These are phyloP conservation scores for Abortiporus biennis DNA, from an alignment of 1,284 basidiomycete genomes.

Conservation along the genomic window DNA sequence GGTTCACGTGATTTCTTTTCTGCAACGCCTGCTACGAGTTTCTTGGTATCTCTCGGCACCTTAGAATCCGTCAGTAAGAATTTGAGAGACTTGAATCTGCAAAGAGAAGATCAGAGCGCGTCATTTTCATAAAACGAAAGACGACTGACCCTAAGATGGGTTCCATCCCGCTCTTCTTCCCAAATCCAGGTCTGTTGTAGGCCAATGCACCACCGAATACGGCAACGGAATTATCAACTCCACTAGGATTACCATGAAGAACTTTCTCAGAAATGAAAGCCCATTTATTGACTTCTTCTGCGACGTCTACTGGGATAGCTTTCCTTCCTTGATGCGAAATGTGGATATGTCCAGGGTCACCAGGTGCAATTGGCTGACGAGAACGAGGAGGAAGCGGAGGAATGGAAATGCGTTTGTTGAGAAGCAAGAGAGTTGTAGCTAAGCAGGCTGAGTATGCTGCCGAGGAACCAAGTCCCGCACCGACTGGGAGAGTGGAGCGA, in stretches of 20 bases:
- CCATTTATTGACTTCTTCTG: constrained; percentile 86
- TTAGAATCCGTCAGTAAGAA: constrained; percentile 94
- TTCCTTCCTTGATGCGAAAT: constrained; percentile 60
- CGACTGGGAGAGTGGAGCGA: constrained; percentile 94
- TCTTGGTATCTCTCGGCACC: constrained; percentile 91
- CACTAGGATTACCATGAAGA: constrained; percentile 95
- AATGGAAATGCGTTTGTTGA: constrained; percentile 53
- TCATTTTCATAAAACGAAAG: constrained; percentile 6
- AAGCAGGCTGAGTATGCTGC: constrained; percentile 92
- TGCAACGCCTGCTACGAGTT: constrained; percentile 86
- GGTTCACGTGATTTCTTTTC: constrained; percentile 77
- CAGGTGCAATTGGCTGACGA: constrained; percentile 29
- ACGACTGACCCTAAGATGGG: constrained; percentile 72
- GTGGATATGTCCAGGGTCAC: constrained; percentile 46
- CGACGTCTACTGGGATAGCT: constrained; percentile 50
- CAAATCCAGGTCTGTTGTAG: constrained; percentile 81
- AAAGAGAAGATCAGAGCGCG: constrained; percentile 7
- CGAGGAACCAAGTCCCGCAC: constrained; percentile 96
- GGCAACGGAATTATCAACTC: constrained; percentile 94
- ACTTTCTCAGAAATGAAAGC: constrained; percentile 97
- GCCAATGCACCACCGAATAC: constrained; percentile 92
- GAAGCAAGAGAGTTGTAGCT: constrained; percentile 77
- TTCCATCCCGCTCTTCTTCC: constrained; percentile 76
- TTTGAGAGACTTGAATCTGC: constrained; percentile 59
- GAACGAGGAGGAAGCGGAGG: constrained; percentile 42